Evolutionary conservation across 2,329 filamentous ascomycete species (phyloP), one percentile per base, ranked within the genome.

Genomic region (Allantophomopsis lycopodina): DNA sequence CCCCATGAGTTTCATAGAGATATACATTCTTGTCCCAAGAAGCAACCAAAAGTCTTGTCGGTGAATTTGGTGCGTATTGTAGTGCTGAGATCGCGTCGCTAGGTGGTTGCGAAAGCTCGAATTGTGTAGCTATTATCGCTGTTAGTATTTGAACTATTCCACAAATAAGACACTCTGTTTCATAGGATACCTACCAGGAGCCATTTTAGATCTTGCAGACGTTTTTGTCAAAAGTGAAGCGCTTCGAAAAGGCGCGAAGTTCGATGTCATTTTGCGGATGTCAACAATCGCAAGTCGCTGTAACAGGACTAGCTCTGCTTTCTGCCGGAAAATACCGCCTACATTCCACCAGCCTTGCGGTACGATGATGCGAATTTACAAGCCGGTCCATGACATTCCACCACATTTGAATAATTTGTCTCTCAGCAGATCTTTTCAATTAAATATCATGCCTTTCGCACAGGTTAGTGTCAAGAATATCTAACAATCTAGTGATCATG

Each of bases 21-120:
- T 95, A 94, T 41, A 94, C 76, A 57, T 85, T 76, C 60, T 79
- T 85, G 62, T 96, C 89, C 91, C 91, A 98, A 41, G 87, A 94
- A 10, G 88, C 82, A 50, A 89, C 88, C n/a, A 93, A 74, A 31
- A 98, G 71, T 50, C 79, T 81, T 40, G 70, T 76, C 3, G 79
- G 71, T n/a, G 79, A 76, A 44, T 71, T 65, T 30, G 86, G 83
- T 48, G 88, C 85, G 68, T 94, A 98, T 55, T 77, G 77, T 53
- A 96, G 67, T 17, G 86, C 71, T 36, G 89, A 94, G 52, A 96
- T 82, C 51, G 83, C 84, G 62, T 98, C 91, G 50, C 72, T 73
- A 10, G 91, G 91, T 36, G 87, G 79, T 51, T 85, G 76, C 44
- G 78, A 71, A 54, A 95, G 73, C 61, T 91, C 82, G 63, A 84